A percentile compares a stretch with the other conserved stretches of the same genome.
Evolutionary conservation across 2,329 filamentous ascomycete genomes (phyloP).

Genomic region (Fusarium sp.): DNA sequence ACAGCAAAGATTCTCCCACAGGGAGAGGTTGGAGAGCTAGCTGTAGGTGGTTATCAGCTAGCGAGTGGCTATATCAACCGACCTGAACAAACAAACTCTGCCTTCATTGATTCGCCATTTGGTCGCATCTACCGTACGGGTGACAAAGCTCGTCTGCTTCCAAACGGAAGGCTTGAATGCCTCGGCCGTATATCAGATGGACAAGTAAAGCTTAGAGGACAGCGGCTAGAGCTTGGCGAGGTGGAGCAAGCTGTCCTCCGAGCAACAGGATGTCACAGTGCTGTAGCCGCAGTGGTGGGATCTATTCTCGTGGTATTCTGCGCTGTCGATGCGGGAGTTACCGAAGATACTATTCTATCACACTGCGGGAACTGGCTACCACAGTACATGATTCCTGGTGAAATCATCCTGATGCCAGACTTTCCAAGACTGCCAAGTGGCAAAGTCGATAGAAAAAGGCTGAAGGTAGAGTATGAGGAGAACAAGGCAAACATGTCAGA

Average conservation of each 20-base stretch:
- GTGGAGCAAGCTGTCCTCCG: slow-evolving; percentile 78
- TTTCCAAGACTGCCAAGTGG: slow-evolving; percentile 86
- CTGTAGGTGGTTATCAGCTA: slow-evolving; percentile 83
- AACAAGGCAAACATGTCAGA: slow-evolving; percentile 28
- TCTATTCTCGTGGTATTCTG: slow-evolving; percentile 83
- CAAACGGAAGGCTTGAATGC: slow-evolving; percentile 82
- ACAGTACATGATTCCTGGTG: slow-evolving; percentile 83
- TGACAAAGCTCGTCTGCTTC: slow-evolving; percentile 79
- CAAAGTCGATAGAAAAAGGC: slow-evolving; percentile 79
- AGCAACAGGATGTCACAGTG: slow-evolving; percentile 72
- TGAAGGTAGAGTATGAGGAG: slow-evolving; percentile 66
- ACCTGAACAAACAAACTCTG: slow-evolving; percentile 77
- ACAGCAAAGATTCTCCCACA: slow-evolving; percentile 69
- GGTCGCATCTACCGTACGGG: slow-evolving; percentile 86
- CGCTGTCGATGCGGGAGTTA: slow-evolving; percentile 61
- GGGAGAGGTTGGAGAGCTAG: slow-evolving; percentile 82
- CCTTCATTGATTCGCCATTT: slow-evolving; percentile 77
- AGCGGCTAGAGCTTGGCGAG: slow-evolving; percentile 84
- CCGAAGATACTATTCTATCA: slow-evolving; percentile 62
- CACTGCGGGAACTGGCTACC: slow-evolving; percentile 83
- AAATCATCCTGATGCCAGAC: slow-evolving; percentile 72
- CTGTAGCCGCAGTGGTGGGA: slow-evolving; percentile 75
- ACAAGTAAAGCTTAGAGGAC: slow-evolving; percentile 89
- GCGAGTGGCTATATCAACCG: slow-evolving; percentile 87
- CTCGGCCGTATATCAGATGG: slow-evolving; percentile 83